Evolutionary conservation across 208 protist species (phyloP).

Genomic region (Wallacemonas sp.): DNA sequence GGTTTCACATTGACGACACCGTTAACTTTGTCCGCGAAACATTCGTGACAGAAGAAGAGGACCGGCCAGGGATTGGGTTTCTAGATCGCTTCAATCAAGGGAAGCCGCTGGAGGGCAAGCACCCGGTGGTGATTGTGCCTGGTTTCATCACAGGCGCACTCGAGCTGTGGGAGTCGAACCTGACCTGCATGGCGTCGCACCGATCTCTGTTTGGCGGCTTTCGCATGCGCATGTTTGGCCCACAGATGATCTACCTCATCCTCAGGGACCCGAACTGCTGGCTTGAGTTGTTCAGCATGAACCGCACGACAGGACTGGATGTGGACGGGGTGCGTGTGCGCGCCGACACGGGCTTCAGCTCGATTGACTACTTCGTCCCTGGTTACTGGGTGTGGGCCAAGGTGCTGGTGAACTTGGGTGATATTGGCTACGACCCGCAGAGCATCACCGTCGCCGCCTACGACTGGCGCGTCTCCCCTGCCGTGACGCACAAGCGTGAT

Average conservation of each 20-base stretch:
- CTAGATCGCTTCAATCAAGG: constrained; percentile 49
- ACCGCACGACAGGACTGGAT: constrained; percentile 74
- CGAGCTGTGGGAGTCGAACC: constrained; percentile 78
- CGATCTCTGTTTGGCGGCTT: constrained; percentile 46
- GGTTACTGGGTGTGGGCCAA: constrained; percentile 94
- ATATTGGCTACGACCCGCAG: constrained; percentile 93
- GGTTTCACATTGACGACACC: constrained; percentile 40
- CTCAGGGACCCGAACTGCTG: constrained; percentile 76
- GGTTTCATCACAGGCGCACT: constrained; percentile 87
- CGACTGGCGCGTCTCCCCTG: constrained; percentile 90
- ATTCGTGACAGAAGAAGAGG: constrained; percentile 51
- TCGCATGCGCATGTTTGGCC: constrained; percentile 82
- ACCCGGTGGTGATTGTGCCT: constrained; percentile 83
- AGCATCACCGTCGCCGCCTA: constrained; percentile 88
- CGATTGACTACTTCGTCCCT: constrained; percentile 89
- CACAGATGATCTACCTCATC: constrained; percentile 76
- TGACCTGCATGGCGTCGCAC: constrained; percentile 52
- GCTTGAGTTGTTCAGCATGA: constrained; percentile 71
- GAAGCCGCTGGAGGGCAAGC: constrained; percentile 41
- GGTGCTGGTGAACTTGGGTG: constrained; percentile 89
- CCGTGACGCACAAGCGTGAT: constrained; percentile 74
- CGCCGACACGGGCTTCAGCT: constrained; percentile 75
- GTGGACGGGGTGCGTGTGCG: constrained; percentile 77
- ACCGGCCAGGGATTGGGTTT: constrained; percentile 70
- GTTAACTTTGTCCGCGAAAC: constrained; percentile 40